These are phyloP conservation scores for Populus hybrid DNA, from an alignment of 441 rosid species.

Conservation along the genomic window DNA sequence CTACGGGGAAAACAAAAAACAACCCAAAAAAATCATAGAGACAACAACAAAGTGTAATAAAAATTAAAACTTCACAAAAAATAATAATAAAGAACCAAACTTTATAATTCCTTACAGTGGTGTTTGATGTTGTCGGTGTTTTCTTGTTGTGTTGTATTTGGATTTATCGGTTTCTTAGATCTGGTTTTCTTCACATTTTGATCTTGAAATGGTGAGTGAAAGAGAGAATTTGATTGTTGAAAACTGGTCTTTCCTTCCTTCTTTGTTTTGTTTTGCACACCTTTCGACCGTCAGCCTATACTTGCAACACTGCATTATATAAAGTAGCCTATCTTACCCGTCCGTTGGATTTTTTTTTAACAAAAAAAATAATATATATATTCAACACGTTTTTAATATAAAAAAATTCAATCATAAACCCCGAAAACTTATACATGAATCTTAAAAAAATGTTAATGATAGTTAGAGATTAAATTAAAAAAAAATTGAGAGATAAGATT, in stretches of 20 bases:
- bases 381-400: no score
- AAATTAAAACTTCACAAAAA: not conserved
- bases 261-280: not conserved
- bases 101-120: not conserved
- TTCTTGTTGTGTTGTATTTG: not conserved
- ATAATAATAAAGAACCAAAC: not conserved
- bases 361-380: no score
- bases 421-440: no score
- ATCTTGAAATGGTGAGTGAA: not conserved
- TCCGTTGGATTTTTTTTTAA: no score
- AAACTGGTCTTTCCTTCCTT: not conserved
- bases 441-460: no score
- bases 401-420: no score
- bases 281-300: not conserved
- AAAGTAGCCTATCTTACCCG: no score
- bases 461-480: no score
- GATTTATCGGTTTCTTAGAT: not conserved
- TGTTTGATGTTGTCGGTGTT: not conserved
- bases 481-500: no score
- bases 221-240: not conserved
- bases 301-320: no score
- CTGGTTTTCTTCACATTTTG: not conserved
- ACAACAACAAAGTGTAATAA: not conserved
- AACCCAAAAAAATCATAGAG: not conserved
- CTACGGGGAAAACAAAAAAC: constrained; percentile 32